phyloP scores from a whole-genome alignment of 2,329 filamentous ascomycete species.

The Nemania bipapillata region DNA sequence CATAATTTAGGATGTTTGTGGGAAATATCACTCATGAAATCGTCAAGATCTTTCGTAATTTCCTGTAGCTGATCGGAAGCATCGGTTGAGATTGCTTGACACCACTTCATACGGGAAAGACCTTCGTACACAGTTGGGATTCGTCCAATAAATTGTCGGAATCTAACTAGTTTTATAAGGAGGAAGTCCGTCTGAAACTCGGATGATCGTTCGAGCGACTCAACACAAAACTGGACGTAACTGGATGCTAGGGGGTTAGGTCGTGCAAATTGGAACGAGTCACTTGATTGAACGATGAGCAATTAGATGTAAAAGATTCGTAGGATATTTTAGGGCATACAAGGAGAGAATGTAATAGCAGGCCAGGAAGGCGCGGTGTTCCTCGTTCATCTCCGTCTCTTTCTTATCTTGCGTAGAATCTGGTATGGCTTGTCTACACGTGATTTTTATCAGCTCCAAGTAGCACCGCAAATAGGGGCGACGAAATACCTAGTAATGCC shows the following conservation, averaged over 20 bases:
- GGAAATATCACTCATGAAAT: conserved; percentile 49
- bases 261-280: conserved; percentile 55
- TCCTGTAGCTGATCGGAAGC: conserved; percentile 51
- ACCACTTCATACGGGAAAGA: conserved; percentile 31
- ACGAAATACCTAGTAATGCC: conserved; percentile 50
- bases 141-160: conserved; percentile 53
- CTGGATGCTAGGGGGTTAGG: conserved; percentile 49
- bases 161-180: conserved; percentile 51
- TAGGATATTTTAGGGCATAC: conserved; percentile 43
- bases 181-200: conserved; percentile 49
- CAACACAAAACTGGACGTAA: conserved; percentile 52
- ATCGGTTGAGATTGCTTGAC: conserved; percentile 49
- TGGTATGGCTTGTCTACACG: conserved; percentile 30
- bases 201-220: conserved; percentile 46
- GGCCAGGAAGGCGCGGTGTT: conserved; percentile 55
- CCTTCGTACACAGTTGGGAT: conserved; percentile 51
- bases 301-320: not conserved
- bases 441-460: conserved; percentile 30
- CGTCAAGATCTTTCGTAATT: conserved; percentile 51
- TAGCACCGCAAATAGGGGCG: conserved; percentile 26
- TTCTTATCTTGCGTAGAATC: conserved; percentile 36
- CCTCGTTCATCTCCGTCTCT: conserved; percentile 51
- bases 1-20: conserved; percentile 46
- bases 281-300: conserved; percentile 41
- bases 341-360: conserved; percentile 56